These are phyloP conservation scores for Suillus fuscotomentosus DNA, from an alignment of 768 basidiomycete genomes.

Conservation along the genomic window DNA sequence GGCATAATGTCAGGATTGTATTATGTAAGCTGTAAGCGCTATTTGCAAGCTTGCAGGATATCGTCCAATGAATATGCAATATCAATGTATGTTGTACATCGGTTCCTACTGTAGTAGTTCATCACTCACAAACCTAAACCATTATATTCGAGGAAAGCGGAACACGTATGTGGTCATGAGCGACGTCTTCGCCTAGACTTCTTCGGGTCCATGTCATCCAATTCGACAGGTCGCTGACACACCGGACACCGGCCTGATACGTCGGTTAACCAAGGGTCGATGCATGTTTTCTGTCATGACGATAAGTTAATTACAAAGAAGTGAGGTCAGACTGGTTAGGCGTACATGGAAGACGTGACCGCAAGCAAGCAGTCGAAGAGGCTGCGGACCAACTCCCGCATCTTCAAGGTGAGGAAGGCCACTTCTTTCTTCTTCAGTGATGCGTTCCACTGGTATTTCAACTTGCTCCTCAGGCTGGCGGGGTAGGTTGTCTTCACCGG, in stretches of 20 bases:
- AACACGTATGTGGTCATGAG: slow-evolving; percentile 11
- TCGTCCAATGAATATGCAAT: slow-evolving; percentile 19
- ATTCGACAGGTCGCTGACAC: slow-evolving; percentile 74
- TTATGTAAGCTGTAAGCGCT: not conserved
- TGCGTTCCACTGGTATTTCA: slow-evolving; percentile 33
- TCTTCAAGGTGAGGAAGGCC: slow-evolving; percentile 56
- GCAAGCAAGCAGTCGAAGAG: slow-evolving; percentile 72
- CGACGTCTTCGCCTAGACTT: slow-evolving; percentile 26
- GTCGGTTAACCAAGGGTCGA: slow-evolving; percentile 86
- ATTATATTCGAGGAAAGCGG: not conserved
- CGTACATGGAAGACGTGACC: slow-evolving; percentile 91
- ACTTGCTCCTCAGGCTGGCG: slow-evolving; percentile 19
- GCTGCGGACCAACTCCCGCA: slow-evolving; percentile 75
- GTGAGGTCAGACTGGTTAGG: slow-evolving; percentile 9
- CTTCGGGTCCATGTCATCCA: slow-evolving; percentile 37
- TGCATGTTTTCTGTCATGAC: slow-evolving; percentile 67
- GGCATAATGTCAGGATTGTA: not conserved
- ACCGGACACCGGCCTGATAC: slow-evolving; percentile 87
- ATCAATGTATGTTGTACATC: slow-evolving; percentile 7
- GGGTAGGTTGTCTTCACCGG: slow-evolving; percentile 1
- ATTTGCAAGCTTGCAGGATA: not conserved
- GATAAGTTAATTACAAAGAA: slow-evolving; percentile 12
- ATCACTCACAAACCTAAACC: not conserved
- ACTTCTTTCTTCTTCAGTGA: slow-evolving; percentile 40
- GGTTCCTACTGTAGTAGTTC: not conserved